Conservation (phyloP, 2,329 filamentous ascomycete genomes). For the Emmonsiellopsis sp. region DNA sequence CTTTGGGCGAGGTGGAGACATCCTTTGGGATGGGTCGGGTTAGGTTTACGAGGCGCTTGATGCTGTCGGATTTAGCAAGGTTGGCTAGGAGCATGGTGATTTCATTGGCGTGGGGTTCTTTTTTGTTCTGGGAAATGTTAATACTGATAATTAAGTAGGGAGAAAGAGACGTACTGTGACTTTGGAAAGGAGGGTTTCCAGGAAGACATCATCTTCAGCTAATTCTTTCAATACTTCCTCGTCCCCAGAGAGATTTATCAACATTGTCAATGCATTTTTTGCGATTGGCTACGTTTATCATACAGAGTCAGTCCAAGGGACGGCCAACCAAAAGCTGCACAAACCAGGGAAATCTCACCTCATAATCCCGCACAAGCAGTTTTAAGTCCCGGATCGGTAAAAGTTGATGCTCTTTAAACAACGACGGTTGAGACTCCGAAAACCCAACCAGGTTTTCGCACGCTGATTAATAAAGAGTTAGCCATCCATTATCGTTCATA, state of each 20-base stretch:
- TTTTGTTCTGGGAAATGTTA: conserved; percentile 25
- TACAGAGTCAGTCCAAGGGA: conserved; percentile 1
- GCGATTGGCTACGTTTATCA: conserved; percentile 58
- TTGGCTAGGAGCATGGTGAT: conserved; percentile 91
- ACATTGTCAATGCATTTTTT: conserved; percentile 71
- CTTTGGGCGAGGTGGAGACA: conserved; percentile 62
- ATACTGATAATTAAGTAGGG: not conserved
- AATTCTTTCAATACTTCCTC: conserved; percentile 63
- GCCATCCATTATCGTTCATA: not conserved
- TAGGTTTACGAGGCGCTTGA: conserved; percentile 59
- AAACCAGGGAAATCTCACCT: conserved; percentile 42
- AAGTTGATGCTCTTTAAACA: conserved; percentile 77
- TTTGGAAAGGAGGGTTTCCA: conserved; percentile 62
- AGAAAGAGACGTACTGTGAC: conserved; percentile 57
- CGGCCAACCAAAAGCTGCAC: not conserved
- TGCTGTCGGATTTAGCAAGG: conserved; percentile 66
- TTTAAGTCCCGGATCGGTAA: conserved; percentile 80
- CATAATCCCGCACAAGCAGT: conserved; percentile 72
- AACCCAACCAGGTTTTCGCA: conserved; percentile 82
- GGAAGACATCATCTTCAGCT: conserved; percentile 68
- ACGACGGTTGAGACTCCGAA: conserved; percentile 60
- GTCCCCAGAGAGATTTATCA: conserved; percentile 81
- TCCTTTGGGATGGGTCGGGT: conserved; percentile 59
- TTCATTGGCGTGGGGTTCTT: conserved; percentile 74
- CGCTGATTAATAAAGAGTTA: conserved; percentile 39